These are phyloP conservation scores for Calonectria honghensis DNA, from an alignment of 2,329 filamentous ascomycete species.

Conservation along the genomic window DNA sequence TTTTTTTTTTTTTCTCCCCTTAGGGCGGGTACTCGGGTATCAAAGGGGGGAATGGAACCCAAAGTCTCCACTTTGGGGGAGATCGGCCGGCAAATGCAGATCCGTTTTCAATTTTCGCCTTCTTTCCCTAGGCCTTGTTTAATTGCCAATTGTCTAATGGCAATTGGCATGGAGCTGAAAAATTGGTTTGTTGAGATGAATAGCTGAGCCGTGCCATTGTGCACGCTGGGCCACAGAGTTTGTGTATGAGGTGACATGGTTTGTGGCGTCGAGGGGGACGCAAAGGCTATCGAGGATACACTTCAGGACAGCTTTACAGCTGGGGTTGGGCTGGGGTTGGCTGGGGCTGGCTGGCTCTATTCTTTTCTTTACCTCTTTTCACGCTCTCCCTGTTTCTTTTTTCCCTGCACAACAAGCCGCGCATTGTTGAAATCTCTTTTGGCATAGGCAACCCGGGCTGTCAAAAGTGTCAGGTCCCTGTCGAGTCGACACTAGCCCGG, in stretches of 20 bases:
- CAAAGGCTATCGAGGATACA: slow-evolving; percentile 19
- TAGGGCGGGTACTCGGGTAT: slow-evolving; percentile 53
- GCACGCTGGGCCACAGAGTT: slow-evolving; percentile 18
- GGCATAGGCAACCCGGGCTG: background rate
- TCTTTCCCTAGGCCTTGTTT: background rate
- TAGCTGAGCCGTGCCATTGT: background rate
- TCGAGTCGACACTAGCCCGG: background rate
- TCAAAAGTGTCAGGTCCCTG: slow-evolving; percentile 3
- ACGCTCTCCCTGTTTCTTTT: background rate
- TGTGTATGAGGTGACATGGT: background rate
- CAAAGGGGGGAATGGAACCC: slow-evolving; percentile 51
- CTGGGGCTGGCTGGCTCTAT: slow-evolving; percentile 12
- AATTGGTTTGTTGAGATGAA: slow-evolving; percentile 1
- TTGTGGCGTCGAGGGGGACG: slow-evolving; percentile 23
- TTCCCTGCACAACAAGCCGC: background rate
- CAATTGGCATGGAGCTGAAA: slow-evolving; percentile 7
- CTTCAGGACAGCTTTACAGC: slow-evolving; percentile 25
- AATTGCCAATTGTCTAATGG: background rate
- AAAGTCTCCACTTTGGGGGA: slow-evolving; percentile 12
- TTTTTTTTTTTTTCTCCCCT: background rate
- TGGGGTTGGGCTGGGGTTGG: slow-evolving; percentile 14
- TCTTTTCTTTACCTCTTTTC: background rate
- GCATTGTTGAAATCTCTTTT: background rate
- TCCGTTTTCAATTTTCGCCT: slow-evolving; percentile 4
- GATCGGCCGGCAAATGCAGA: slow-evolving; percentile 27